A percentile compares a stretch with the other conserved stretches of the same genome.
phyloP scores from a whole-genome alignment of 495 filamentous ascomycete genomes.

The Acidiella bohemica region DNA sequence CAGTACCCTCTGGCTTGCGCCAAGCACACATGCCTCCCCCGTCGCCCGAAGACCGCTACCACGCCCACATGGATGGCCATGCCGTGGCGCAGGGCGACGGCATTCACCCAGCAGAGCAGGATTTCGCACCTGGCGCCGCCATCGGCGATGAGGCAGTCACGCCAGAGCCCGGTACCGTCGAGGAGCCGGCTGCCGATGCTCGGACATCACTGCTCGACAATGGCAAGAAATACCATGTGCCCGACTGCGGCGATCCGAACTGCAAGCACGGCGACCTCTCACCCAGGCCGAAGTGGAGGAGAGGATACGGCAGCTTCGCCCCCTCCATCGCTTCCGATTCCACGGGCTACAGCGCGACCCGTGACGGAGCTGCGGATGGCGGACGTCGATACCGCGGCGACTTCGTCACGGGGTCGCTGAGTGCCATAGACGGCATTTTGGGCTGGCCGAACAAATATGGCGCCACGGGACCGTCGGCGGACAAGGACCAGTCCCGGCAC shows the following conservation, averaged over 20 bases:
- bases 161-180: slow-evolving; percentile 3
- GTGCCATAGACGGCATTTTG: slow-evolving; percentile 30
- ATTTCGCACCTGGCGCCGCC: background rate
- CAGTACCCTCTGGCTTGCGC: slow-evolving; percentile 5
- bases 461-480: slow-evolving; percentile 48
- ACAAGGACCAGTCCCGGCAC: slow-evolving; percentile 46
- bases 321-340: slow-evolving; percentile 9
- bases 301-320: slow-evolving; percentile 34
- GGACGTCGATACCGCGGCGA: background rate
- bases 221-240: slow-evolving; percentile 24
- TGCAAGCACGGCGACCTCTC: slow-evolving; percentile 76
- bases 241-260: slow-evolving; percentile 27
- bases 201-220: slow-evolving; percentile 21
- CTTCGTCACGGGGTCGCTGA: slow-evolving; percentile 19
- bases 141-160: slow-evolving; percentile 4
- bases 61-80: background rate
- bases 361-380: background rate
- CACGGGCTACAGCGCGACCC: slow-evolving; percentile 13
- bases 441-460: slow-evolving; percentile 45
- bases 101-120: slow-evolving; percentile 1
- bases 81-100: slow-evolving; percentile 3
- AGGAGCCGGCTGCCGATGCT: slow-evolving; percentile 9
- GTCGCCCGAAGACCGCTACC: slow-evolving; percentile 5
- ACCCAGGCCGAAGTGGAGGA: slow-evolving; percentile 42
- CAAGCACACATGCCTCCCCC: slow-evolving; percentile 13